Conservation (phyloP, 352 stramenopile species). For the Pythium oligandrum region DNA sequence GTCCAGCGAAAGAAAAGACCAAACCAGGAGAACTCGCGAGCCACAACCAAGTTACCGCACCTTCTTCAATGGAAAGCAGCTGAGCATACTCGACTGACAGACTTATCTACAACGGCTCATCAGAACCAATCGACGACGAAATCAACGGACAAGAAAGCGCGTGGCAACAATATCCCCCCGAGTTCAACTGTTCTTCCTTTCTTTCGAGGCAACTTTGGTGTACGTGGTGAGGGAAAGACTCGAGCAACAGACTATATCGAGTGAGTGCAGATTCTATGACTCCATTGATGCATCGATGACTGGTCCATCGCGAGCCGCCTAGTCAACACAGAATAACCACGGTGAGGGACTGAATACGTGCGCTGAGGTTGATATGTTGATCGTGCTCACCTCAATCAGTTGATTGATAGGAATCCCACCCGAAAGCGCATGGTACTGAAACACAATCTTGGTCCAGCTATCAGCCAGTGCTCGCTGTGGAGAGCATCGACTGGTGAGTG, state of each 20-base stretch:
- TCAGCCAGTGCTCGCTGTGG: constrained; percentile 77
- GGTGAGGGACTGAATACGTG: too few species aligned
- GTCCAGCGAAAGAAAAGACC: too few species aligned
- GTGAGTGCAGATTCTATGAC: constrained; percentile 1
- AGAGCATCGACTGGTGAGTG: constrained; percentile 73
- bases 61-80: too few species aligned
- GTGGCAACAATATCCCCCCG: too few species aligned
- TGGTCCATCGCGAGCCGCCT: constrained; percentile 1
- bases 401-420: constrained; percentile 56
- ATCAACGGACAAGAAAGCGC: constrained; percentile 13
- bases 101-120: too few species aligned
- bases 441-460: constrained; percentile 88
- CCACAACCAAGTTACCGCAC: too few species aligned
- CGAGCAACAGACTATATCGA: constrained; percentile 12
- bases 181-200: constrained; percentile 35
- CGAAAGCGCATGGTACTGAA: constrained; percentile 67
- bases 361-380: too few species aligned
- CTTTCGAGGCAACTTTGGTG: constrained; percentile 64
- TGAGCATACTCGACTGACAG: too few species aligned
- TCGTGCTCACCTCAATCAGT: constrained; percentile 46
- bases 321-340: not conserved
- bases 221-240: constrained; percentile 44
- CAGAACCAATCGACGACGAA: not conserved
- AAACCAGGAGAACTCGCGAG: too few species aligned
- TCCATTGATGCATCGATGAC: not conserved